Evolutionary conservation across 2,329 filamentous ascomycete species (phyloP), one percentile per base, ranked within the genome.

Genomic region (Phyllosticta paracitricarpa): DNA sequence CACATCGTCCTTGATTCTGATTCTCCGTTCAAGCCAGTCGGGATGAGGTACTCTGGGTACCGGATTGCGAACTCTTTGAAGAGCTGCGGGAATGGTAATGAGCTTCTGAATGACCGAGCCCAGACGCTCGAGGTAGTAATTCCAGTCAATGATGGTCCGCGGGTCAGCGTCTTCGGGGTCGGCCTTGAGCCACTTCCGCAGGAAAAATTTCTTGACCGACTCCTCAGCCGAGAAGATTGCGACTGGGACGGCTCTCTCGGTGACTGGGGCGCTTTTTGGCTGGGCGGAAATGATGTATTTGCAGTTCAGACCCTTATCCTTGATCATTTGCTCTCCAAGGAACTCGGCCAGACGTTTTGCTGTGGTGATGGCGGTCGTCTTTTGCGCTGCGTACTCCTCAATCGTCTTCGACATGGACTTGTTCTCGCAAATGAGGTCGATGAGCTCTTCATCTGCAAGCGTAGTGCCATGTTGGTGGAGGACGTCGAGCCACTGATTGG

Each of bases 391-490:
- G 66, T 99, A 99, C 75, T 99, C 95, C 66, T 97, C 93, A 1
- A 99, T 79, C 0, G 94, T 95, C 77, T 99, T 99, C 19, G 87
- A 83, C 94, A 99, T 99, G 78, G 85, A 97, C 78, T 95, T 88
- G 77, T 99, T 99, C 74, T 99, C 94, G 57, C 91, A 97, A 85
- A 99, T 99, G n/a, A 99, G 86, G 69, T 99, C 93, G 74, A 99
- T 97, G 51, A 99, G 83, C 71, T 99, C 94, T 72, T 97, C 93
- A 67, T 99, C 93, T 0, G 93, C 92, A 14, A 99, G 79, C 1
- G 92, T 97, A 3, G 87, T 82, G 17, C 95, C 94, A 66, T 90
- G 92, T 68, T 85, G 89, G 70, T 97, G 84, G 33, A 99, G 78
- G 2, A 99, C 94, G 73, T 99, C 95, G 4, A 99, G 80, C 94